A percentile compares a stretch with the other conserved stretches of the same genome.
Conservation (phyloP, 345 rosid species). For the Acer campestre region DNA sequence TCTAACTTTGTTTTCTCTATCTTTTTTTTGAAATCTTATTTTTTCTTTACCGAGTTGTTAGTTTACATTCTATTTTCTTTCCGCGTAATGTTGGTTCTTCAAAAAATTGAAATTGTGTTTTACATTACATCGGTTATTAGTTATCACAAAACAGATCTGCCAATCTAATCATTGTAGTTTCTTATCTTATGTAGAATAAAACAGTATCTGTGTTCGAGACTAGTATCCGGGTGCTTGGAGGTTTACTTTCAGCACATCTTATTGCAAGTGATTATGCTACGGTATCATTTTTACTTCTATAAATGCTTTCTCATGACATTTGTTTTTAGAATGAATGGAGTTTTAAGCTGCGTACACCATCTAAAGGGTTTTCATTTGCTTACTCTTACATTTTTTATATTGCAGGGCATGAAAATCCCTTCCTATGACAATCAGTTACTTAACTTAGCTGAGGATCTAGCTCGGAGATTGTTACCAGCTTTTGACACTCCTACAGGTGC, state of each 20-base stretch:
- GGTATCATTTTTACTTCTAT: conserved; percentile 42
- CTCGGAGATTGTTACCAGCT: conserved; percentile 84
- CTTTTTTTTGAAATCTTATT: neutral
- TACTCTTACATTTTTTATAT: conserved; percentile 19
- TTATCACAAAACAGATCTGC: neutral
- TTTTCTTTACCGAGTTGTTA: neutral
- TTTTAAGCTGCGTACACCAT: neutral
- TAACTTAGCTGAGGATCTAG: conserved; percentile 81
- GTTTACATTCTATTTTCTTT: neutral
- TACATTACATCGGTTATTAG: neutral
- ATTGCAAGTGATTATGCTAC: conserved; percentile 97
- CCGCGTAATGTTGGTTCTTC: neutral
- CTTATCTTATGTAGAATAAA: conserved; percentile 69
- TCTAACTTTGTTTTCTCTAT: neutral
- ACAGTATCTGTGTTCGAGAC: conserved; percentile 97
- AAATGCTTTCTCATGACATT: conserved; percentile 8
- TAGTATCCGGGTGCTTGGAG: conserved; percentile 89
- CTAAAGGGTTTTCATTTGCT: conserved; percentile 1
- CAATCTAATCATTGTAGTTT: conserved; percentile 23
- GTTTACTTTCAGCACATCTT: conserved; percentile 97
- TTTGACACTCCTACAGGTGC: conserved; percentile 98
- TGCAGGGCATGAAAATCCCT: conserved; percentile 85
- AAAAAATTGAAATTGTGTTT: conserved; percentile 4
- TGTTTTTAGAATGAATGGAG: neutral
- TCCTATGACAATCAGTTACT: conserved; percentile 83